Evolutionary conservation across 1,284 basidiomycete species (phyloP).

Genomic region (Pseudozyma sp.): DNA sequence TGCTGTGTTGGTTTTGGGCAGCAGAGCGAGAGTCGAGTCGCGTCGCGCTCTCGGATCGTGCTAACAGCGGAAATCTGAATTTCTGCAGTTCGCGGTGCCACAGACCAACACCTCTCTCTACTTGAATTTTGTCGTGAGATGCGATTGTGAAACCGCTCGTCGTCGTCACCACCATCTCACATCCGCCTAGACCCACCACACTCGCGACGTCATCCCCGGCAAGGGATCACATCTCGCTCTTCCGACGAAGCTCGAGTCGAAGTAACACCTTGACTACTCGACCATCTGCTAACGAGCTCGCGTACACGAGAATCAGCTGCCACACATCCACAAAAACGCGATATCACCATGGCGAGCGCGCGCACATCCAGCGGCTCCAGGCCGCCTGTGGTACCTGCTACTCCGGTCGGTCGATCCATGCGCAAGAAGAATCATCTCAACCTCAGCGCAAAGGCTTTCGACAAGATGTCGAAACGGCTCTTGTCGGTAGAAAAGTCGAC

Average conservation of each 20-base stretch:
- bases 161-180: conserved; percentile 1
- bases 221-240: neutral
- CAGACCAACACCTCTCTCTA: conserved; percentile 35
- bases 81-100: conserved; percentile 4
- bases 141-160: neutral
- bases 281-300: neutral
- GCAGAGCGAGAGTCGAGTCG: conserved; percentile 10
- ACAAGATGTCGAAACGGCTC: conserved; percentile 57
- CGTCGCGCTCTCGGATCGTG: conserved; percentile 32
- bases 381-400: conserved; percentile 45
- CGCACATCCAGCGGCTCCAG: conserved; percentile 41
- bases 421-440: conserved; percentile 52
- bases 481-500: conserved; percentile 43
- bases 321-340: neutral
- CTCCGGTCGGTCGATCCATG: conserved; percentile 45
- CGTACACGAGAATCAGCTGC: neutral
- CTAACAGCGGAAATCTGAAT: conserved; percentile 16
- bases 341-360: conserved; percentile 28
- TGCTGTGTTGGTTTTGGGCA: neutral
- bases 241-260: neutral
- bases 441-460: conserved; percentile 60
- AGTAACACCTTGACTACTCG: too few relatives aligned
- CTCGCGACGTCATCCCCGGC: neutral
- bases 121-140: too few relatives aligned
- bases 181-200: neutral